Percentiles rank a stretch among this genome's conserved stretches.
These are phyloP conservation scores for Blastobotrys attinorum DNA, from an alignment of 805 yeast genomes.

Conservation along the genomic window DNA sequence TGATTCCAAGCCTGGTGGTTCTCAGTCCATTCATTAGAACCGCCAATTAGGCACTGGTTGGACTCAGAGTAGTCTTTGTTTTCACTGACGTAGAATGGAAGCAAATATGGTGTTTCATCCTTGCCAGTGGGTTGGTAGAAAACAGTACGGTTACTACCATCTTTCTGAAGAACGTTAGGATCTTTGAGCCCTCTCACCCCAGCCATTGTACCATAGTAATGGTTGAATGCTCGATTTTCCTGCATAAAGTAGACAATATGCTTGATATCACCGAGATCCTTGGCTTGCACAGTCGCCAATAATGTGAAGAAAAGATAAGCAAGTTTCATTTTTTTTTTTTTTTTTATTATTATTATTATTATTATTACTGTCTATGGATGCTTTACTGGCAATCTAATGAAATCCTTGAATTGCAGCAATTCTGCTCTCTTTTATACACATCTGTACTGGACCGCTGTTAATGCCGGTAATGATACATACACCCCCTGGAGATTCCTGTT, in stretches of 20 bases:
- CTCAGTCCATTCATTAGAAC: conserved; percentile 23
- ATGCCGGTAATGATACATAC: too few species aligned
- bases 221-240: conserved; percentile 24
- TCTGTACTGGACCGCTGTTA: too few species aligned
- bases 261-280: conserved; percentile 3
- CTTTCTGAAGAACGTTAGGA: conserved; percentile 16
- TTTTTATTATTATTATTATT: too few species aligned
- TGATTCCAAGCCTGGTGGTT: conserved; percentile 22
- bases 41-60: conserved; percentile 20
- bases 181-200: conserved; percentile 25
- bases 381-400: too few species aligned
- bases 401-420: too few species aligned
- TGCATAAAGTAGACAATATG: conserved; percentile 24
- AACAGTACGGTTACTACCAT: conserved; percentile 6
- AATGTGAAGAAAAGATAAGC: too few species aligned
- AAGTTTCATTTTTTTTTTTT: too few species aligned
- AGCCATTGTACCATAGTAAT: conserved; percentile 22
- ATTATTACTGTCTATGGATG: too few species aligned
- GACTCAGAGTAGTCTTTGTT: conserved; percentile 15
- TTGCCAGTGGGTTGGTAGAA: conserved; percentile 18
- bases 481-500: too few species aligned
- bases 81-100: conserved; percentile 19
- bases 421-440: too few species aligned
- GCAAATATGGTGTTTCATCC: conserved; percentile 12
- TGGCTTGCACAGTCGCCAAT: too few species aligned